Evolutionary conservation across 2,329 filamentous ascomycete species (phyloP).

Genomic region (Dactylellina cionopaga): DNA sequence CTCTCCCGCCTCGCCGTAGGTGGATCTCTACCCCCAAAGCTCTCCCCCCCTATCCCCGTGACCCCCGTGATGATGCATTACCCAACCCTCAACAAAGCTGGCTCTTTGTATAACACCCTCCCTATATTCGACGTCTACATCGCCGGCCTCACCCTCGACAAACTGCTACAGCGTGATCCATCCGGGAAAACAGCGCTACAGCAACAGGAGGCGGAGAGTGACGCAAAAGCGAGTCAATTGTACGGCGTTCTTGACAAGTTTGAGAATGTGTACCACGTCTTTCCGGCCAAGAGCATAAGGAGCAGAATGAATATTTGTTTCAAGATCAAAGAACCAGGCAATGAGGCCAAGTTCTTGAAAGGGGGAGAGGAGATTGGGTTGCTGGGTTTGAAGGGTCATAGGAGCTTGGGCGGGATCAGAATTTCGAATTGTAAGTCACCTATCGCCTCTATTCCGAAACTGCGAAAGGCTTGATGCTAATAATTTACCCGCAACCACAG

Average conservation of each 20-base stretch:
- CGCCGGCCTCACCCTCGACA: conserved; percentile 85
- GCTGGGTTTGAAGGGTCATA: conserved; percentile 86
- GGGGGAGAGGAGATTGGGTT: conserved; percentile 75
- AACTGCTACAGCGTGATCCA: conserved; percentile 66
- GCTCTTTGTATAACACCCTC: conserved; percentile 94
- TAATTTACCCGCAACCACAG: neutral
- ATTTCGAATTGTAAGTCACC: conserved; percentile 84
- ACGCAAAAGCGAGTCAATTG: conserved; percentile 78
- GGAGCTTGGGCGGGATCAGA: conserved; percentile 85
- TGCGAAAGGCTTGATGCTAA: neutral
- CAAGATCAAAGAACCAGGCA: conserved; percentile 70
- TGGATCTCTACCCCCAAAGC: conserved; percentile 67
- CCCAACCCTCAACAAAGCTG: conserved; percentile 87
- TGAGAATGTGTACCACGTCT: conserved; percentile 77
- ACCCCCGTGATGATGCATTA: conserved; percentile 84
- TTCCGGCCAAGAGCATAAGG: conserved; percentile 78
- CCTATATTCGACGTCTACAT: conserved; percentile 95
- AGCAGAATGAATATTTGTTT: conserved; percentile 98
- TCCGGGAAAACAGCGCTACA: conserved; percentile 71
- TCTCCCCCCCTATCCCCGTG: conserved; percentile 78
- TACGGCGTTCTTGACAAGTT: conserved; percentile 80
- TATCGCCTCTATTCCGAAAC: conserved; percentile 58
- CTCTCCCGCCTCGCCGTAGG: conserved; percentile 75
- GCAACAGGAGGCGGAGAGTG: conserved; percentile 78
- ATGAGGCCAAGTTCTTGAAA: conserved; percentile 82